phyloP scores from a whole-genome alignment of 768 basidiomycete genomes.

The Rhodocollybia butyracea region DNA sequence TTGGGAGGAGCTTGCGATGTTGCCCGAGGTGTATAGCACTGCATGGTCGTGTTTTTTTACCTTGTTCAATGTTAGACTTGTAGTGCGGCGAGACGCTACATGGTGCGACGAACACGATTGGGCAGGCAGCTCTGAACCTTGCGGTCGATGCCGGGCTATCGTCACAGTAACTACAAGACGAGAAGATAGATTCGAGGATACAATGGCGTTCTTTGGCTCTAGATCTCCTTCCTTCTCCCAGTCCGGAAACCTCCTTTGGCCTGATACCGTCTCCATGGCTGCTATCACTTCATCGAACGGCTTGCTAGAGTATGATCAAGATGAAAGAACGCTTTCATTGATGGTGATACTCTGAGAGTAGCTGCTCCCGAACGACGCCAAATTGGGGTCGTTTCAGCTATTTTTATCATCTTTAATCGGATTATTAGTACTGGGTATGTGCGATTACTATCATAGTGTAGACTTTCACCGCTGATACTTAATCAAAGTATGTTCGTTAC shows the following conservation, averaged over 20 bases:
- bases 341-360: too few species aligned
- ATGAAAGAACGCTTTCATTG: too few species aligned
- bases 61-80: constrained; percentile 14
- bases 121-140: constrained; percentile 16
- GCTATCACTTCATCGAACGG: too few species aligned
- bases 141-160: constrained; percentile 15
- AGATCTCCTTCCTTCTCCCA: too few species aligned
- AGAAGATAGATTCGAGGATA: constrained; percentile 8
- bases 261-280: too few species aligned
- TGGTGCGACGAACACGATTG: constrained; percentile 18
- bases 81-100: constrained; percentile 13
- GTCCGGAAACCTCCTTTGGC: too few species aligned
- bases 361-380: neutral
- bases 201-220: too few species aligned
- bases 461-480: neutral
- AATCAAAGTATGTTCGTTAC: constrained; percentile 34
- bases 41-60: constrained; percentile 19
- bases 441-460: neutral
- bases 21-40: constrained; percentile 20
- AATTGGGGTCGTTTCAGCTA: constrained; percentile 30
- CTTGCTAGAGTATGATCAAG: too few species aligned
- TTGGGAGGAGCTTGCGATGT: constrained; percentile 16
- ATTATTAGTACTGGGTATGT: constrained; percentile 41
- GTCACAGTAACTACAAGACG: constrained; percentile 18
- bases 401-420: constrained; percentile 41